Evolutionary conservation across 495 filamentous ascomycete species (phyloP), one percentile per base, ranked within the genome.

Genomic region (Annulohypoxylon nitens): DNA sequence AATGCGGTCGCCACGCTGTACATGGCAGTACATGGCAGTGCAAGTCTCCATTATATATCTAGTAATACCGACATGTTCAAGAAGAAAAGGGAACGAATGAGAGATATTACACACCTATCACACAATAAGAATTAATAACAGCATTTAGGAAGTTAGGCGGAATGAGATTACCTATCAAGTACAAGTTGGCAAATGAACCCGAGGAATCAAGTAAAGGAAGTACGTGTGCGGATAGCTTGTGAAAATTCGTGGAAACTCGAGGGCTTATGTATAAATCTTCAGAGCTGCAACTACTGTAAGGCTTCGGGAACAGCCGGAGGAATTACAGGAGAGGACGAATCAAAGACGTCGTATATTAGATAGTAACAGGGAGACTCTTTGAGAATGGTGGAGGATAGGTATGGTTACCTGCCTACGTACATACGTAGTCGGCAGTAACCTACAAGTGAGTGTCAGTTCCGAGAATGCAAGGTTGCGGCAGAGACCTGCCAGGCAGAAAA

Each of bases 21-120:
- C 72, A 64, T 59, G 64, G 67, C 72, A 68, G 65, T 64, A 75
- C 72, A 68, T 53, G 64, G 67, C 72, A 68, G 65, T 64, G 71
- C 72, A 67, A 61, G 61, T 59, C 47, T 20, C n/a, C 60, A 26
- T 45, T 6, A 2, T 50, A 14, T 23, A 61, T 36, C 48, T 20
- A 62, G 61, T 62, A 23, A 57, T 10, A n/a, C 30, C 18, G 39
- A 34, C 57, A 61, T 18, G 12, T 33, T 61, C 45, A 26, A 20
- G 12, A 33, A 33, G 14, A 66, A 50, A 57, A 12, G 39, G 39
- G 43, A 43, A 47, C 12, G 9, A 47, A 7, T 34, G 45, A 14
- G 45, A n/a, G 12, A 70, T 9, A 39, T 20, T 45, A 60, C 71
- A 45, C 47, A 70, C 67, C 63, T 70, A 64, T 30, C 7, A 12